A percentile compares a stretch with the other conserved stretches of the same genome.
Evolutionary conservation across 495 filamentous ascomycete species (phyloP).

Genomic region (Aspergillus haitiensis): DNA sequence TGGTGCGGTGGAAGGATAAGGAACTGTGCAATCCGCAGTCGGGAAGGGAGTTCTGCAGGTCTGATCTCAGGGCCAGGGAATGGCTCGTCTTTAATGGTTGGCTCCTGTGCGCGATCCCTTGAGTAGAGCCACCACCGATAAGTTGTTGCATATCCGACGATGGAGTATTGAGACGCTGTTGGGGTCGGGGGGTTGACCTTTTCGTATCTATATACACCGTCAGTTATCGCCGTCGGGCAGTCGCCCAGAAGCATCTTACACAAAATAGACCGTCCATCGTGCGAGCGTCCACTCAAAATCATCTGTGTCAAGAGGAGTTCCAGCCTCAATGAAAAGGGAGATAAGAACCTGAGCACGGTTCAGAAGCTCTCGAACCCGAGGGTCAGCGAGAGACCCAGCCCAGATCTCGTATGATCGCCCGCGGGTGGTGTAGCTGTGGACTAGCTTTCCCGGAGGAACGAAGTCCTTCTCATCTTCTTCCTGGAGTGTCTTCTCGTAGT

Average conservation of each 20-base stretch:
- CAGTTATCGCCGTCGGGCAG: not conserved
- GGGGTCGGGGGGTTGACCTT: slow-evolving; percentile 53
- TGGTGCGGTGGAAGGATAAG: slow-evolving; percentile 89
- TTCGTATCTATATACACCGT: slow-evolving; percentile 55
- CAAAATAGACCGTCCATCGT: slow-evolving; percentile 86
- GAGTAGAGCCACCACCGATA: slow-evolving; percentile 68
- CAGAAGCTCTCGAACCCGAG: slow-evolving; percentile 61
- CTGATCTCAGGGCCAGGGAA: slow-evolving; percentile 46
- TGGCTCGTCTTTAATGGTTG: slow-evolving; percentile 38
- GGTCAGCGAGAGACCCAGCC: slow-evolving; percentile 56
- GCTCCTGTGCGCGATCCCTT: slow-evolving; percentile 30
- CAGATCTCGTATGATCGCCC: slow-evolving; percentile 61
- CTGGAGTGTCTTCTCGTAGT: slow-evolving; percentile 60
- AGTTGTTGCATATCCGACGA: slow-evolving; percentile 83
- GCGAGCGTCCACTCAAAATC: slow-evolving; percentile 71
- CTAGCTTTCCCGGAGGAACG: slow-evolving; percentile 57
- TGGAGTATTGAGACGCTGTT: slow-evolving; percentile 59
- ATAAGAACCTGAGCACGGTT: slow-evolving; percentile 79
- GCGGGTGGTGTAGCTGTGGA: slow-evolving; percentile 51
- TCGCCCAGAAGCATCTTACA: slow-evolving; percentile 38
- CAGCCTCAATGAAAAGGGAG: slow-evolving; percentile 91
- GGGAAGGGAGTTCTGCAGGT: slow-evolving; percentile 57
- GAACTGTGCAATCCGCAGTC: slow-evolving; percentile 90
- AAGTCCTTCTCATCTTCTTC: slow-evolving; percentile 58
- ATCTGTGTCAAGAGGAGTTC: slow-evolving; percentile 66